Conservation (phyloP, 495 filamentous ascomycete species). For the Penicillium malachiteum region DNA sequence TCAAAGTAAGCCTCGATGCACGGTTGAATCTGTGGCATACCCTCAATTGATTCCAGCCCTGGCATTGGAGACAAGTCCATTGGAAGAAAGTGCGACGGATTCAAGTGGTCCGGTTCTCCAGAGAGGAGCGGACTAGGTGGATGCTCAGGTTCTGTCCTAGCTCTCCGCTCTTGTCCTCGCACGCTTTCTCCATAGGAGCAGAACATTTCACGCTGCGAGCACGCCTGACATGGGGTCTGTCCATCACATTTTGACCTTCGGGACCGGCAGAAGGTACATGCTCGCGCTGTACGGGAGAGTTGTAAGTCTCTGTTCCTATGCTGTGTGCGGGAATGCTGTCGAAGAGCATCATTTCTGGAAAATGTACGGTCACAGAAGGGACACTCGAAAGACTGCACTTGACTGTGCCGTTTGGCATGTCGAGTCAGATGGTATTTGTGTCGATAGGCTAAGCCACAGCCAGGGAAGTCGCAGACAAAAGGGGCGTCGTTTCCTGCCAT, state of each 20-base stretch:
- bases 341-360: constrained; percentile 2
- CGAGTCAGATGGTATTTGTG: constrained; percentile 9
- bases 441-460: constrained; percentile 5
- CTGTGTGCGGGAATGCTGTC: background rate
- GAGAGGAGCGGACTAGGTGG: background rate
- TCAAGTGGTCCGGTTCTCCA: background rate
- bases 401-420: constrained; percentile 2
- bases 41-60: background rate
- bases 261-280: constrained; percentile 7
- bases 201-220: background rate
- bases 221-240: constrained; percentile 6
- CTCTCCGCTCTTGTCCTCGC: background rate
- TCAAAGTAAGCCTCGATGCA: constrained; percentile 16
- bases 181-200: background rate
- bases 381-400: constrained; percentile 1
- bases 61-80: background rate
- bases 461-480: background rate
- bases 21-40: background rate
- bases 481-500: background rate
- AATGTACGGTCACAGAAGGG: constrained; percentile 3
- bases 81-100: background rate
- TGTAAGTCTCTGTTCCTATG: constrained; percentile 1
- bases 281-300: constrained; percentile 1
- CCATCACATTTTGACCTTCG: constrained; percentile 12
- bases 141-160: background rate